phyloP scores from a whole-genome alignment of 1,284 basidiomycete species.

The Ganoderma resinaceum region DNA sequence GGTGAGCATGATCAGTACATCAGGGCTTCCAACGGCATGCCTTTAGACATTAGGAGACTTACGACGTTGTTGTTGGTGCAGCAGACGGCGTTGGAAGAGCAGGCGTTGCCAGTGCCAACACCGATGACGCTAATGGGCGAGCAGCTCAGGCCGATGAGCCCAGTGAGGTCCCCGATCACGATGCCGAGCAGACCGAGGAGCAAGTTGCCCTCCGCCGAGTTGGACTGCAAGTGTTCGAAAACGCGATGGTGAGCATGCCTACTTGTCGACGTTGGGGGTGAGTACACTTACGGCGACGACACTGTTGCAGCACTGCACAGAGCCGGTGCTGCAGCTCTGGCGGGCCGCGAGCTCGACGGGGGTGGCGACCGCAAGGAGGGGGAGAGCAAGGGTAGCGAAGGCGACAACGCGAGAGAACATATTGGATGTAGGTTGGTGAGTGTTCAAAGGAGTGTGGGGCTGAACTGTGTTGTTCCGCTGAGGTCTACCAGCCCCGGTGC shows the following conservation, averaged over 20 bases:
- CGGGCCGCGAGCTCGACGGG: constrained; percentile 30
- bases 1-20: not conserved
- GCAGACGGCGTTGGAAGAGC: constrained; percentile 23
- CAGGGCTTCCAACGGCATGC: not conserved
- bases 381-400: constrained; percentile 30
- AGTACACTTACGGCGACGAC: constrained; percentile 12
- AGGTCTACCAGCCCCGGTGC: constrained; percentile 7
- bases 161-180: constrained; percentile 18
- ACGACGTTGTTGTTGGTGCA: constrained; percentile 27
- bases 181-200: constrained; percentile 25
- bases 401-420: constrained; percentile 23
- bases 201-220: constrained; percentile 20
- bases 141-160: constrained; percentile 20
- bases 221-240: constrained; percentile 1
- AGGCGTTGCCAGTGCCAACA: constrained; percentile 20
- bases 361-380: constrained; percentile 39
- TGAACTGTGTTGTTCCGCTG: constrained; percentile 28
- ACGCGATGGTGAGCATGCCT: not conserved
- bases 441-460: constrained; percentile 14
- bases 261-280: too few species aligned
- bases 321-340: constrained; percentile 29
- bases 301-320: constrained; percentile 28
- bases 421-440: constrained; percentile 18
- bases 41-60: constrained; percentile 1
- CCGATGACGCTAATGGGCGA: constrained; percentile 27